A percentile compares a stretch with the other conserved stretches of the same genome.
Conservation (phyloP, 2,329 filamentous ascomycete species). For the Phialophora expanda region DNA sequence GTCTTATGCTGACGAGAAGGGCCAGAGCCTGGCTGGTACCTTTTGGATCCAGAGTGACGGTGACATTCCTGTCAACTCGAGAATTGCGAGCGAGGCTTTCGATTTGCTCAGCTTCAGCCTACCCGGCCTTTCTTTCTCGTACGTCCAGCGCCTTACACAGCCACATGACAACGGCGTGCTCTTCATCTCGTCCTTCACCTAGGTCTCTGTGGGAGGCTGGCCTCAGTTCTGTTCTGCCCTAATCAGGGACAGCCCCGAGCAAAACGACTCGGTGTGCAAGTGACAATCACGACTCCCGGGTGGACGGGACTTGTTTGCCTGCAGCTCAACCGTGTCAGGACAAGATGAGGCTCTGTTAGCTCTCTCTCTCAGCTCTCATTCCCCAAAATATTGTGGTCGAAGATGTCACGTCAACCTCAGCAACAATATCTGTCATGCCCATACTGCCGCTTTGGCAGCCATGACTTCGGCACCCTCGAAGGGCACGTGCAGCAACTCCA, state of each 20-base stretch:
- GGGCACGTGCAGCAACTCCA: slow-evolving; percentile 28
- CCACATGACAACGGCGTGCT: background rate
- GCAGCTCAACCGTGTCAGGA: background rate
- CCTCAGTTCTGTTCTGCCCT: background rate
- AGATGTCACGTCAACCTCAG: slow-evolving; percentile 21
- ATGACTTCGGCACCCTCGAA: slow-evolving; percentile 30
- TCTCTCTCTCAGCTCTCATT: slow-evolving; percentile 1
- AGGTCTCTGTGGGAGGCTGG: background rate
- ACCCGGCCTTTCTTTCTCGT: background rate
- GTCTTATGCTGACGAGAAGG: background rate
- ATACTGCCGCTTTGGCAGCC: slow-evolving; percentile 25
- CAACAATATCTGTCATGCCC: slow-evolving; percentile 30
- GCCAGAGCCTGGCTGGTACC: background rate
- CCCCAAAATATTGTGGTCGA: background rate
- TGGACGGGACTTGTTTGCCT: background rate
- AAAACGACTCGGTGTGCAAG: background rate
- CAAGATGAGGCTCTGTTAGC: slow-evolving; percentile 11
- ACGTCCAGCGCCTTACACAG: background rate
- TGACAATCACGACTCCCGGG: background rate
- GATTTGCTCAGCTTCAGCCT: slow-evolving; percentile 2
- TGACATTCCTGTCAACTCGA: slow-evolving; percentile 12
- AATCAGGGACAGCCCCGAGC: background rate
- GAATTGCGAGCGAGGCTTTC: background rate
- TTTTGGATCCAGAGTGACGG: slow-evolving; percentile 6
- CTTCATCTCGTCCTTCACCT: background rate